Evolutionary conservation across 2,329 filamentous ascomycete species (phyloP).

Genomic region (Microdochium paspali): DNA sequence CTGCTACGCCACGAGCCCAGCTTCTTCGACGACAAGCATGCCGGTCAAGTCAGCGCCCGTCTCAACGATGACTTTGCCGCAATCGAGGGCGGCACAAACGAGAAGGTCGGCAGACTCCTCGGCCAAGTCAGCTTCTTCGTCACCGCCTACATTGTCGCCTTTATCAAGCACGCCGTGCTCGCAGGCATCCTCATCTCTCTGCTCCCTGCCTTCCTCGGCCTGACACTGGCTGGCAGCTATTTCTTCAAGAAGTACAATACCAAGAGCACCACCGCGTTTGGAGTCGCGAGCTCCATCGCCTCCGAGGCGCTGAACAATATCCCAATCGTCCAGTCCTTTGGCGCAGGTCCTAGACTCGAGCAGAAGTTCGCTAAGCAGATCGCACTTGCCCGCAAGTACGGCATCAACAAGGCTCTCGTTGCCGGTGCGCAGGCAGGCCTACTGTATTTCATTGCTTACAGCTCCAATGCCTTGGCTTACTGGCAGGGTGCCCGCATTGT

Average conservation of each 20-base stretch:
- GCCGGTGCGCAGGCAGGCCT: slow-evolving; percentile 49
- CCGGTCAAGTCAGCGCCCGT: slow-evolving; percentile 53
- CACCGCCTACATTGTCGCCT: slow-evolving; percentile 57
- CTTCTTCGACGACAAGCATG: slow-evolving; percentile 53
- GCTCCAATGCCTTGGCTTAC: slow-evolving; percentile 57
- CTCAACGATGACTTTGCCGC: slow-evolving; percentile 57
- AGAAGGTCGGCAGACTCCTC: slow-evolving; percentile 60
- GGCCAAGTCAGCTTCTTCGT: slow-evolving; percentile 56
- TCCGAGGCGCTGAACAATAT: slow-evolving; percentile 53
- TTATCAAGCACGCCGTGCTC: slow-evolving; percentile 52
- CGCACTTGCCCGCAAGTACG: slow-evolving; percentile 36
- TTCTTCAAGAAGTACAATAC: slow-evolving; percentile 42
- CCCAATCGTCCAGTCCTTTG: slow-evolving; percentile 53
- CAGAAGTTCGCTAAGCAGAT: slow-evolving; percentile 46
- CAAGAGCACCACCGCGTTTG: slow-evolving; percentile 41
- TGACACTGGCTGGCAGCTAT: slow-evolving; percentile 44
- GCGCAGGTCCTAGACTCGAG: slow-evolving; percentile 49
- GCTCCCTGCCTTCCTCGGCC: slow-evolving; percentile 52
- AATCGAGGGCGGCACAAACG: slow-evolving; percentile 58
- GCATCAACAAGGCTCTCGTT: slow-evolving; percentile 47
- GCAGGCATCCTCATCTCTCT: slow-evolving; percentile 56
- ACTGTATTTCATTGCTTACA: slow-evolving; percentile 59
- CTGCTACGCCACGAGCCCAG: slow-evolving; percentile 52
- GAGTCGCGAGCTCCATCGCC: slow-evolving; percentile 51
- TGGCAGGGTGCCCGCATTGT: slow-evolving; percentile 55